A percentile compares a stretch with the other conserved stretches of the same genome.
Conservation (phyloP, 305 asterid genomes). For the Petunia hybrid region DNA sequence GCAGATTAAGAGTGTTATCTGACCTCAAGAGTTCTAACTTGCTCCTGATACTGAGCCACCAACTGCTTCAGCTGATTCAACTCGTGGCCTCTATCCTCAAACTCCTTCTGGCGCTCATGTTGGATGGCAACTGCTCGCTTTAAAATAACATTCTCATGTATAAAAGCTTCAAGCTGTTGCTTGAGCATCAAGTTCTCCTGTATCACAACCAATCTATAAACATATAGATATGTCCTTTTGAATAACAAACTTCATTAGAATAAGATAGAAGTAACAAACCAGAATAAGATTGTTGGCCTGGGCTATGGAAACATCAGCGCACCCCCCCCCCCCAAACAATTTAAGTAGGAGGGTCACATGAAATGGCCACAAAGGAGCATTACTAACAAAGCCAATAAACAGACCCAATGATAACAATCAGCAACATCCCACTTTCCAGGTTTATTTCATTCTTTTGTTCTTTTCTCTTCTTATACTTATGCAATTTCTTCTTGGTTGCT, state of each 20-base stretch:
- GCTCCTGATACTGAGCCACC: constrained; percentile 91
- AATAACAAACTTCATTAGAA: background rate
- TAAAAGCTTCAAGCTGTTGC: constrained; percentile 76
- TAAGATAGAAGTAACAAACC: constrained; percentile 8
- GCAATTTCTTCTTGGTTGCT: background rate
- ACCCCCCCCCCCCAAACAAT: no score
- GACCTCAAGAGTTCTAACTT: constrained; percentile 95
- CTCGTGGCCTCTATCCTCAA: constrained; percentile 78
- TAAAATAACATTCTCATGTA: constrained; percentile 74
- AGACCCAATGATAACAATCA: constrained; percentile 6
- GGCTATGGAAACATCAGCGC: background rate
- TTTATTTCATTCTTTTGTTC: constrained; percentile 8
- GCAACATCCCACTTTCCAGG: background rate
- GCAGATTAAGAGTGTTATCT: constrained; percentile 26
- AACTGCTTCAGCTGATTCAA: constrained; percentile 84
- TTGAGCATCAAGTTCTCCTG: constrained; percentile 75
- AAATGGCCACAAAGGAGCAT: background rate
- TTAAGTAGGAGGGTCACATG: background rate
- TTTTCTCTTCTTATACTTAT: background rate
- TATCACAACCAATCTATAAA: constrained; percentile 14
- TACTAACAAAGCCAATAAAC: background rate
- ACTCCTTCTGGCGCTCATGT: constrained; percentile 91
- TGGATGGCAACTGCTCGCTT: constrained; percentile 51
- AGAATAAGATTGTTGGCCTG: constrained; percentile 8
- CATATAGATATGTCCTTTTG: background rate